Evolutionary conservation across 352 stramenopile species (phyloP).

Genomic region (Globisporangium echinulatum): DNA sequence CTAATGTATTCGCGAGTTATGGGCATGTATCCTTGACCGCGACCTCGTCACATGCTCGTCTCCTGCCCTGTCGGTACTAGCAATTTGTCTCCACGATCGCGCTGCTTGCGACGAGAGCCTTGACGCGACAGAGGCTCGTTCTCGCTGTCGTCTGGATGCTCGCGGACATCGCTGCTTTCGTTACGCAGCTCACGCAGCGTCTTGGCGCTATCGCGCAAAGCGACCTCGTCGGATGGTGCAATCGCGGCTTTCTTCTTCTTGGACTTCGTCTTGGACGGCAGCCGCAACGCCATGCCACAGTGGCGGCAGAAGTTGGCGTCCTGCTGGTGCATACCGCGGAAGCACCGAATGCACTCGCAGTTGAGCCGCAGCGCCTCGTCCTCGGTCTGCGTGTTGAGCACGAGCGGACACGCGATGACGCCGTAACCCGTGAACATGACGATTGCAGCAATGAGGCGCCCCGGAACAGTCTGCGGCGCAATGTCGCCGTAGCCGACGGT

Average conservation of each 20-base stretch:
- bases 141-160: background rate
- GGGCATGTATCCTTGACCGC: no score
- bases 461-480: slow-evolving; percentile 34
- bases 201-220: background rate
- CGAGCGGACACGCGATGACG: slow-evolving; percentile 41
- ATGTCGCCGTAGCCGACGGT: slow-evolving; percentile 55
- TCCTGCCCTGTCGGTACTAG: slow-evolving; percentile 2
- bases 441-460: slow-evolving; percentile 37
- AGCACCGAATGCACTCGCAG: slow-evolving; percentile 33
- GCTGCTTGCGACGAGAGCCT: background rate
- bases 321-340: slow-evolving; percentile 38
- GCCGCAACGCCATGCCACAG: slow-evolving; percentile 30
- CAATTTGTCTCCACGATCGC: background rate
- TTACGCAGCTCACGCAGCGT: background rate
- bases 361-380: slow-evolving; percentile 30
- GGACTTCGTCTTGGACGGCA: slow-evolving; percentile 18
- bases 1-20: no score
- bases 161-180: background rate
- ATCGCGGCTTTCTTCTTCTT: slow-evolving; percentile 18
- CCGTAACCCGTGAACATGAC: slow-evolving; percentile 52
- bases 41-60: slow-evolving; percentile 9
- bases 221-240: background rate
- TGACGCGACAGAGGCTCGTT: background rate
- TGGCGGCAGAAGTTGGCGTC: slow-evolving; percentile 44
- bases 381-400: slow-evolving; percentile 31